Evolutionary conservation across 169 alveolate genomes (phyloP).

Genomic region (Plasmodium gallinaceum): DNA sequence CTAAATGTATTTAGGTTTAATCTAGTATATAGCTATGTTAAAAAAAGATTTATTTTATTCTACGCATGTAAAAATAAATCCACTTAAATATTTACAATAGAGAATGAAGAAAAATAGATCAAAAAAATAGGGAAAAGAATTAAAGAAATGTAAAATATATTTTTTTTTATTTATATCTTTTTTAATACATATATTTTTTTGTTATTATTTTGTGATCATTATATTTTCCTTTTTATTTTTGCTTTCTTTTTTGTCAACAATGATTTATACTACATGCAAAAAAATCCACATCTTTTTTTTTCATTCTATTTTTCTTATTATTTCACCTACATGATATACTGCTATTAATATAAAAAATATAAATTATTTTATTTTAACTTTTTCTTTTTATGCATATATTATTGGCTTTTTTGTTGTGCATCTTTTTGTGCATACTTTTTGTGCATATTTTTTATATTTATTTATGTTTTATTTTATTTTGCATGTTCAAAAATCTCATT

Average conservation of each 20-base stretch:
- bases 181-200: slow-evolving; percentile 10
- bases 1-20: slow-evolving; percentile 70
- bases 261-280: slow-evolving; percentile 44
- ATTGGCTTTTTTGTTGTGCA: slow-evolving; percentile 11
- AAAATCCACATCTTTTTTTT: slow-evolving; percentile 15
- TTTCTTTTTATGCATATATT: slow-evolving; percentile 4
- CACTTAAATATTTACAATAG: slow-evolving; percentile 41
- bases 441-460: slow-evolving; percentile 1
- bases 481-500: slow-evolving; percentile 29
- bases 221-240: slow-evolving; percentile 3
- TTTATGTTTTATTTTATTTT: neutral
- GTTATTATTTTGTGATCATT: slow-evolving; percentile 22
- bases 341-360: neutral
- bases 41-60: slow-evolving; percentile 19
- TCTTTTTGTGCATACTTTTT: neutral
- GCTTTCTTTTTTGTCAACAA: slow-evolving; percentile 3
- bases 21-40: slow-evolving; percentile 48
- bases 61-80: slow-evolving; percentile 62
- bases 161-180: neutral
- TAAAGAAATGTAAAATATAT: slow-evolving; percentile 6
- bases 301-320: slow-evolving; percentile 16
- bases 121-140: slow-evolving; percentile 20
- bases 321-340: neutral
- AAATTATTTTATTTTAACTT: slow-evolving; percentile 5
- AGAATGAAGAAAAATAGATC: slow-evolving; percentile 27